Percentiles rank a stretch among this genome's conserved stretches.
phyloP scores from a whole-genome alignment of 2,329 filamentous ascomycete species.

The Penicillium sp. region DNA sequence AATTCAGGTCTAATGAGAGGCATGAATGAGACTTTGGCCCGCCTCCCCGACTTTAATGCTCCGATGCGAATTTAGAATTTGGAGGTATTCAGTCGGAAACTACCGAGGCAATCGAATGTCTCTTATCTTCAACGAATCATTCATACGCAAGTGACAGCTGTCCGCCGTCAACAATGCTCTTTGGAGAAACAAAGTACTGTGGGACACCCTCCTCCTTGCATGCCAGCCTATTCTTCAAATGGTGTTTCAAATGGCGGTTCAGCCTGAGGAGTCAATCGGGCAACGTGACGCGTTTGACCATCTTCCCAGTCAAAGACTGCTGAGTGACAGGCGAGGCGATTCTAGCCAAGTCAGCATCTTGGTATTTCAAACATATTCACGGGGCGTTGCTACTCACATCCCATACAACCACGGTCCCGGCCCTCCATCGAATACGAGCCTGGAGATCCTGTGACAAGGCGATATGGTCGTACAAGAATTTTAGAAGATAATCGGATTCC shows the following conservation, averaged over 20 bases:
- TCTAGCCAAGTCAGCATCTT: slow-evolving; percentile 35
- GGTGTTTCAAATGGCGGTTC: slow-evolving; percentile 71
- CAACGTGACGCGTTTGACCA: slow-evolving; percentile 71
- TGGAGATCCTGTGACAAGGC: slow-evolving; percentile 68
- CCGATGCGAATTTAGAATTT: too few species aligned
- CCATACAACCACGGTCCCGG: slow-evolving; percentile 78
- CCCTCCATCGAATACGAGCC: slow-evolving; percentile 68
- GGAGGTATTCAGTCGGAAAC: too few species aligned
- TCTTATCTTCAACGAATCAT: too few species aligned
- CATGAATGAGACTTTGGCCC: too few species aligned
- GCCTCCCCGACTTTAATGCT: too few species aligned
- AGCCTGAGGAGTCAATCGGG: slow-evolving; percentile 75
- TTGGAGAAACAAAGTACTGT: too few species aligned
- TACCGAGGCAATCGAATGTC: too few species aligned
- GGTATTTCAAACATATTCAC: neutral
- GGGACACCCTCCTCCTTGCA: neutral
- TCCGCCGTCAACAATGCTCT: neutral
- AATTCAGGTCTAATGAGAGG: neutral
- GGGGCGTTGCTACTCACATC: slow-evolving; percentile 45
- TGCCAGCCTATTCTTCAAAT: slow-evolving; percentile 31
- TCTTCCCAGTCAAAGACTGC: slow-evolving; percentile 77
- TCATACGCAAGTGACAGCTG: neutral
- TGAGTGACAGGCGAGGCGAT: slow-evolving; percentile 71
- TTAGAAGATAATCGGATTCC: slow-evolving; percentile 70
- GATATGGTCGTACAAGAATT: slow-evolving; percentile 72